Evolutionary conservation across 2,329 filamentous ascomycete species (phyloP).

Genomic region (Stagonosporopsis vannaccii): DNA sequence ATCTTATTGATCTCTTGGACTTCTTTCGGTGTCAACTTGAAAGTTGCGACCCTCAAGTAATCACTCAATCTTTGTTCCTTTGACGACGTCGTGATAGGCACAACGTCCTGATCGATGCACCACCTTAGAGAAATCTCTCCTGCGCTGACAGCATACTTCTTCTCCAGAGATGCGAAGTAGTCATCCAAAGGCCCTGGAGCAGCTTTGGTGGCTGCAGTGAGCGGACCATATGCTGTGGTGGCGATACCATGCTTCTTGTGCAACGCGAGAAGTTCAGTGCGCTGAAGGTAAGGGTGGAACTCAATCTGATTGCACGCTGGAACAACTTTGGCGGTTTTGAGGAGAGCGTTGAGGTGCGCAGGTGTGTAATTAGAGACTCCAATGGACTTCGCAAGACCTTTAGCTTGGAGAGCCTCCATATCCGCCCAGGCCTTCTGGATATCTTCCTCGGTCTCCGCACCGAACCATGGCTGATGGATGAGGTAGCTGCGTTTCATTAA

Average conservation of each 20-base stretch:
- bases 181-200: conserved; percentile 63
- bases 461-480: conserved; percentile 67
- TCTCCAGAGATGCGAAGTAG: conserved; percentile 59
- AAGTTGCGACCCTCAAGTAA: conserved; percentile 63
- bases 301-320: conserved; percentile 75
- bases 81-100: conserved; percentile 66
- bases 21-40: conserved; percentile 66
- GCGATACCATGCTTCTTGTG: conserved; percentile 58
- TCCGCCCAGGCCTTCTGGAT: conserved; percentile 66
- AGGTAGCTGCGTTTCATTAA: conserved; percentile 57
- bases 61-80: conserved; percentile 67
- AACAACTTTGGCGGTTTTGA: conserved; percentile 61
- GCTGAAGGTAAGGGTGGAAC: conserved; percentile 73
- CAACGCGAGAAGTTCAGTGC: conserved; percentile 63
- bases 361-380: conserved; percentile 68
- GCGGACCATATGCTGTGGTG: conserved; percentile 56
- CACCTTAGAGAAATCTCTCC: conserved; percentile 66
- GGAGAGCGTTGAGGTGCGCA: conserved; percentile 61
- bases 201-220: conserved; percentile 62
- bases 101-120: conserved; percentile 66
- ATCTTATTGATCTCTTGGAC: conserved; percentile 57
- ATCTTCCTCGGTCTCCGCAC: conserved; percentile 58
- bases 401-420: conserved; percentile 65
- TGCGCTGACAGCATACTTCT: conserved; percentile 67
- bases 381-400: conserved; percentile 66